A percentile compares a stretch with the other conserved stretches of the same genome.
Evolutionary conservation across 2,329 filamentous ascomycete species (phyloP).

Genomic region (Neobulgaria alba): DNA sequence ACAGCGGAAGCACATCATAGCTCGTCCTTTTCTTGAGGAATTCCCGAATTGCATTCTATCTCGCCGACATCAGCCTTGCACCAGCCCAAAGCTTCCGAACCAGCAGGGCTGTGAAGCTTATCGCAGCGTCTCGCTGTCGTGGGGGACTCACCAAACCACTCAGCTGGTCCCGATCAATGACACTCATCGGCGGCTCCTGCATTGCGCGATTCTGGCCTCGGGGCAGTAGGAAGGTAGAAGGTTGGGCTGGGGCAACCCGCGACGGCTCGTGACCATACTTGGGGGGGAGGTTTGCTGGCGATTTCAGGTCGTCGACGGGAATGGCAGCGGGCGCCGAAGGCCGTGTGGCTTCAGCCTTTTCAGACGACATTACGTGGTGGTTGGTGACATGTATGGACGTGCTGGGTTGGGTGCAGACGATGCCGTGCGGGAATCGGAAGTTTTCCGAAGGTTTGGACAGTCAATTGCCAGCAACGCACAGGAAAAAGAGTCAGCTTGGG

Average conservation of each 20-base stretch:
- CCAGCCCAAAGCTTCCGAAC: neutral
- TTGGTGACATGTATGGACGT: neutral
- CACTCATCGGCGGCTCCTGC: conserved; percentile 36
- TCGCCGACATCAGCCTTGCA: conserved; percentile 22
- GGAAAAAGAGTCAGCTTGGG: too few relatives aligned
- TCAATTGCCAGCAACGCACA: too few relatives aligned
- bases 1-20: conserved; percentile 94
- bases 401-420: too few relatives aligned
- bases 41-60: conserved; percentile 79
- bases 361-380: conserved; percentile 2
- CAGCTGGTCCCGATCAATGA: conserved; percentile 67
- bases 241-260: conserved; percentile 29
- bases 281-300: conserved; percentile 21
- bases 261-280: conserved; percentile 26
- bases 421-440: too few relatives aligned
- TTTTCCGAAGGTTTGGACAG: too few relatives aligned
- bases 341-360: conserved; percentile 26
- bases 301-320: conserved; percentile 17
- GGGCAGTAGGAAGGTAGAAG: conserved; percentile 30
- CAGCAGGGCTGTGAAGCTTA: neutral
- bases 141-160: conserved; percentile 61
- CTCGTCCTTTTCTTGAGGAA: conserved; percentile 95
- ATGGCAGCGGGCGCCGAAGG: conserved; percentile 22
- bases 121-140: neutral
- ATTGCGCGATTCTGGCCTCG: conserved; percentile 26